Evolutionary conservation across 2,329 filamentous ascomycete genomes (phyloP).

Genomic region (Colletotrichum incanum): DNA sequence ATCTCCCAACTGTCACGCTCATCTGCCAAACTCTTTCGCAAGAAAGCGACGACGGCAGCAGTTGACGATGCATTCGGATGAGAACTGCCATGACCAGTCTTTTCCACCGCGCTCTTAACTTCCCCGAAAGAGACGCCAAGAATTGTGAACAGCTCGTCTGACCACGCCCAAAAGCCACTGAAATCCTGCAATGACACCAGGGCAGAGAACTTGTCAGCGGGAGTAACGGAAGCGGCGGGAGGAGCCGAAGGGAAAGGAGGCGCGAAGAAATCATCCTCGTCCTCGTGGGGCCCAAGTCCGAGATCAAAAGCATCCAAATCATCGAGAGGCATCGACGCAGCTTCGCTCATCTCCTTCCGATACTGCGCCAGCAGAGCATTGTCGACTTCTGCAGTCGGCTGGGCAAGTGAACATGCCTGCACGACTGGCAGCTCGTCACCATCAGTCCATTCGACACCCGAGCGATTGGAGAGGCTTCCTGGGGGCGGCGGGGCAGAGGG

Average conservation of each 20-base stretch:
- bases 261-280: conserved; percentile 21
- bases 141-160: conserved; percentile 47
- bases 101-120: neutral
- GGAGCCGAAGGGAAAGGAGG: neutral
- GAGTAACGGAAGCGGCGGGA: neutral
- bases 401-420: conserved; percentile 79
- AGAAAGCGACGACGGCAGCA: conserved; percentile 61
- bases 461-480: neutral
- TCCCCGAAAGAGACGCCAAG: conserved; percentile 45
- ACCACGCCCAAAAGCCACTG: conserved; percentile 67
- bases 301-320: conserved; percentile 61
- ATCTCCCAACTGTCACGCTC: conserved; percentile 75
- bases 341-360: conserved; percentile 88
- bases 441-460: neutral
- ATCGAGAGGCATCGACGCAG: conserved; percentile 85
- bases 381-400: conserved; percentile 92
- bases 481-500: neutral
- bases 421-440: neutral
- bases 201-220: conserved; percentile 52
- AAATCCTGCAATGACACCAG: conserved; percentile 72
- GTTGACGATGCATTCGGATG: conserved; percentile 49
- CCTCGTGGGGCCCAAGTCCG: neutral
- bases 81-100: neutral
- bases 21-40: conserved; percentile 61
- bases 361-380: conserved; percentile 85